These are phyloP conservation scores for Cymbidium sinense DNA, from an alignment of 106 monocot genomes.

Conservation along the genomic window DNA sequence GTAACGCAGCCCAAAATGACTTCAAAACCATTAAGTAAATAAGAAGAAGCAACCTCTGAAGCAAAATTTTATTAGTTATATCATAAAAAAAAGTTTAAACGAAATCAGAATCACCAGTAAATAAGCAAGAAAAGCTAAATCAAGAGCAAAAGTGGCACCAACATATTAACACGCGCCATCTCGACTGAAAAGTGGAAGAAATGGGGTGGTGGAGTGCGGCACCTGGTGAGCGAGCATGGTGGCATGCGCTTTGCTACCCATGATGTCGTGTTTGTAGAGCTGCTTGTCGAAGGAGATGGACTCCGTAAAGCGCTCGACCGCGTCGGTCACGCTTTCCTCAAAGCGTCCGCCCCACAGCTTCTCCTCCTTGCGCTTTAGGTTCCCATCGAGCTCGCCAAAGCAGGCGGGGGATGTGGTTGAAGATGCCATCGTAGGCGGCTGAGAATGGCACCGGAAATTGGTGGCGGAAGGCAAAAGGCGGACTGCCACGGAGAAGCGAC, in stretches of 20 bases:
- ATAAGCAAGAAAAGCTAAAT: background rate
- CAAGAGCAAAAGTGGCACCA: background rate
- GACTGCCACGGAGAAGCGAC: background rate
- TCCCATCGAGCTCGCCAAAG: background rate
- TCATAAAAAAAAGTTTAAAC: background rate
- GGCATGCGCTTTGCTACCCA: constrained; percentile 86
- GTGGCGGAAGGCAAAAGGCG: background rate
- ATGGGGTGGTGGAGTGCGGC: background rate
- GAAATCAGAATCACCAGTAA: background rate
- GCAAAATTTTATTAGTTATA: background rate
- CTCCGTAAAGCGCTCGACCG: constrained; percentile 84
- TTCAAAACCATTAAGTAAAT: background rate
- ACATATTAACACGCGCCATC: background rate
- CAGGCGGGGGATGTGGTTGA: background rate
- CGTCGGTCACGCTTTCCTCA: constrained; percentile 80
- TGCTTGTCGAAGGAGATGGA: constrained; percentile 83
- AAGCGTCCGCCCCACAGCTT: constrained; percentile 95
- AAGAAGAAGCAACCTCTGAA: background rate
- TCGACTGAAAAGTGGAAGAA: background rate
- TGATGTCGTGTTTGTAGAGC: constrained; percentile 92
- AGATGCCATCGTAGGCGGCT: background rate
- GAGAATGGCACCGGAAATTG: background rate
- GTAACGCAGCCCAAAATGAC: background rate
- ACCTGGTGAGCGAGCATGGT: constrained; percentile 92
- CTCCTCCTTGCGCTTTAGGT: constrained; percentile 35